Evolutionary conservation across 2,329 filamentous ascomycete species (phyloP).

Genomic region (Trichoderma gracile): DNA sequence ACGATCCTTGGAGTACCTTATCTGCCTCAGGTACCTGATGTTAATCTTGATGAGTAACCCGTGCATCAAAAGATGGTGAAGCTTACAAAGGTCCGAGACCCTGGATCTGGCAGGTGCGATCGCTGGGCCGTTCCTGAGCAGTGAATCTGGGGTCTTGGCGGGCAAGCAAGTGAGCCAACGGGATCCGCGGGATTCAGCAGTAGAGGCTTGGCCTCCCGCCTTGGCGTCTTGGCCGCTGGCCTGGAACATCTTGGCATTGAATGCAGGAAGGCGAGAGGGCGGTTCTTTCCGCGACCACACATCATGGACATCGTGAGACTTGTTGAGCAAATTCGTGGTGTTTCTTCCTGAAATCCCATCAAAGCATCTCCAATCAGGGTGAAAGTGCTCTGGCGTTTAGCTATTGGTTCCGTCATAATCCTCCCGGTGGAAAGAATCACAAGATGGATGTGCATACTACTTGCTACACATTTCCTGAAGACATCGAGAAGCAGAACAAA

Average conservation of each 20-base stretch:
- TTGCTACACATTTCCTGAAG: too few relatives aligned
- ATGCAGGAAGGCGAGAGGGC: not conserved
- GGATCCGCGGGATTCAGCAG: constrained; percentile 7
- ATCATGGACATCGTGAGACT: not conserved
- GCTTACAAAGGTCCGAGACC: not conserved
- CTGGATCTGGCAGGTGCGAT: constrained; percentile 20
- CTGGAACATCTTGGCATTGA: constrained; percentile 11
- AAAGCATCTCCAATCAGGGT: not conserved
- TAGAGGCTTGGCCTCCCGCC: constrained; percentile 18
- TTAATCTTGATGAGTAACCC: too few relatives aligned
- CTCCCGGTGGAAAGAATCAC: not conserved
- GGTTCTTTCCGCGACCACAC: not conserved
- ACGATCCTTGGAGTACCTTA: too few relatives aligned
- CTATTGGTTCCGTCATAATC: not conserved
- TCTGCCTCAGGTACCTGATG: too few relatives aligned
- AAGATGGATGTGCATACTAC: not conserved
- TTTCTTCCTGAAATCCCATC: not conserved
- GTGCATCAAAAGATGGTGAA: too few relatives aligned
- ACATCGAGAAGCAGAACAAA: too few relatives aligned
- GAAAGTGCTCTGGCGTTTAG: not conserved
- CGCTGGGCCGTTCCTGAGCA: constrained; percentile 12
- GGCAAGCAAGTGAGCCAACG: not conserved
- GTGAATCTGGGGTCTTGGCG: constrained; percentile 12
- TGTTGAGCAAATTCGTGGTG: not conserved
- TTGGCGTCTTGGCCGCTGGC: constrained; percentile 17